Base-by-base conservation (phyloP, 768 basidiomycete species). In the Naganishia vishniacii region DNA sequence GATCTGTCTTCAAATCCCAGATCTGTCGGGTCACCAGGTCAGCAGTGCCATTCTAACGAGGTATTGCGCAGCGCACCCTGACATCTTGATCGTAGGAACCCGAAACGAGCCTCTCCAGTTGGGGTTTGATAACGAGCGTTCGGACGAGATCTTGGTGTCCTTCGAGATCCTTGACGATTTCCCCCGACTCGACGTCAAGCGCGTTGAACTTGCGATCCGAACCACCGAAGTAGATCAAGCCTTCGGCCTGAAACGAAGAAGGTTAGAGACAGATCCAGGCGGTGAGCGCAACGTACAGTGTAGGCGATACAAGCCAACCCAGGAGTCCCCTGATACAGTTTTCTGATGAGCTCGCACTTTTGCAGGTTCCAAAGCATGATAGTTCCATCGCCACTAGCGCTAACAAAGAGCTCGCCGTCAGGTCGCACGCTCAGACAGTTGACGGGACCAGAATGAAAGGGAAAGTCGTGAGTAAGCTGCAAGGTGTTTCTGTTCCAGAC, bases 221-320 rank as follows among this genome's bases (percentile, higher is more conserved):
- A 25, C 45, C 47, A 25, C 61, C 48, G 13, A 41, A 62, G 25
- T 48, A 41, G 32, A 47, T 62, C 47, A 47, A 48, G 2, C 47
- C 61, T 2, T 25, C 28, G 18, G 28, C 48, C 46, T 40, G 12
- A 25, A 12, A 56, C 11, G 16, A 41, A 13, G 15, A 7, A 13
- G 34, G 23, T 23, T 23, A 11, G 18, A n/a, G 16, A 29, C 18
- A n/a, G 23, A n/a, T 18, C 26, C 1, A 8, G 11, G 18, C n/a
- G 16, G 4, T 5, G n/a, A 37, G 34, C 23, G 20, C 13, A 16
- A 41, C 61, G 62, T 18, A 62, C 61, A 23, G 40, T 41, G 51
- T 40, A 66, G 32, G 45, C 48, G 48, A 66, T 31, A 23, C 65
- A 66, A 45, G 65, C 65, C 16, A 67, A 18, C 2, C 44, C 61